Base-by-base conservation (phyloP, 1,139 yeast genomes). In the Suhomyces chickasaworum region DNA sequence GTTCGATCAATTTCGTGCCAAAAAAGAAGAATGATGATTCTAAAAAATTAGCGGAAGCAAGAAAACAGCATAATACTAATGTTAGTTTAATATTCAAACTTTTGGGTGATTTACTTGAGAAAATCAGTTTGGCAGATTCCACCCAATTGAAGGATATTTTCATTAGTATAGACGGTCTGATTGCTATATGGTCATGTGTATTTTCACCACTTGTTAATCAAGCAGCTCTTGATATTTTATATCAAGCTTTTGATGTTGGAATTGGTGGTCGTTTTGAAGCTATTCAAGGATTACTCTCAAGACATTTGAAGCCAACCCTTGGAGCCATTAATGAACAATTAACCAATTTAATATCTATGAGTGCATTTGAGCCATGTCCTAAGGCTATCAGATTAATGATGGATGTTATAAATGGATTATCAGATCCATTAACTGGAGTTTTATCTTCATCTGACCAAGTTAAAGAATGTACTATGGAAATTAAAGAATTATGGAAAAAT, bases 351-450 rank as follows among this genome's bases (percentile, higher is more conserved):
- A 75, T 77, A 4, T 55, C 61, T 4, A 66, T 83, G 51, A 75
- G 73, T 30, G 79, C 81, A 38, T 86, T 74, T 58, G 90, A 87
- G 47, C 90, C 93, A 1, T 82, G 87, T 51, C 91, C 93, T 2
- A 81, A 86, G 54, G 84, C 86, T 1, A 81, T 89, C 3, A 75
- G 88, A 57, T 81, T 89, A 9, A 61, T 87, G 35, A 86, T 86
- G 82, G 97, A 90, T 66, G 75, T 89, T 2, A 65, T 82, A 3
- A 75, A 77, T 38, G 81, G 85, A 0, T 68, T 89, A 41, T 75
- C 81, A 40, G 89, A 86, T 57, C 89, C 95, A 0, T 70, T 84
- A 15, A 73, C 70, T 36, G 93, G 95, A 1, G 56, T 65, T 15
- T 53, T 69, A 15, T 50, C 60, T 10, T 52, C 62, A 2, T 51